Evolutionary conservation across 2,329 filamentous ascomycete species (phyloP).

Genomic region (Colletotrichum paranaense): DNA sequence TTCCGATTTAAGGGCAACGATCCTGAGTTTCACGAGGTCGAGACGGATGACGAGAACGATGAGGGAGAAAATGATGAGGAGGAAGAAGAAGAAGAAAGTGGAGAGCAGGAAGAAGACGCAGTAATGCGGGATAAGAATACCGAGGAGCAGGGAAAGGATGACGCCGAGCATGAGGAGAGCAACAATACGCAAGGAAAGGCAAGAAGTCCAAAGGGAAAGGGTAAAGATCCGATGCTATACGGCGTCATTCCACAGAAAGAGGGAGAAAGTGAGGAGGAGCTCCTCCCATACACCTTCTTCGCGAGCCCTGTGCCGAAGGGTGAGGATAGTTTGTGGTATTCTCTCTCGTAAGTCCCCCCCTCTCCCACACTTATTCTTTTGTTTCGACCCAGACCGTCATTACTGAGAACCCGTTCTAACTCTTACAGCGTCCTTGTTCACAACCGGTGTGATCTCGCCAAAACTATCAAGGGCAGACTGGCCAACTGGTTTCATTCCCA

Average conservation of each 20-base stretch:
- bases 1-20: not conserved
- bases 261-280: not conserved
- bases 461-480: not conserved
- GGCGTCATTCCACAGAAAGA: not conserved
- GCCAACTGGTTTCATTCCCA: not conserved
- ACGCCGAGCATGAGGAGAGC: too few relatives aligned
- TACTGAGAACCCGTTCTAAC: not conserved
- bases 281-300: not conserved
- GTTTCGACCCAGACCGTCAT: not conserved
- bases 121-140: too few relatives aligned
- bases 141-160: too few relatives aligned
- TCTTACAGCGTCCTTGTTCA: not conserved
- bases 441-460: not conserved
- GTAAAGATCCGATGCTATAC: too few relatives aligned
- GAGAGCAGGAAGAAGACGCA: too few relatives aligned
- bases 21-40: too few relatives aligned
- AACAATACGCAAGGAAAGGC: too few relatives aligned
- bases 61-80: too few relatives aligned
- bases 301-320: not conserved
- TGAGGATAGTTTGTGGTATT: slow-evolving; percentile 24
- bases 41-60: too few relatives aligned
- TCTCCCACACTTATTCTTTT: too few relatives aligned
- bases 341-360: slow-evolving; percentile 16
- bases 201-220: too few relatives aligned
- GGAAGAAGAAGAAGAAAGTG: too few relatives aligned